Evolutionary conservation across 2,329 filamentous ascomycete genomes (phyloP), one percentile per base, ranked within the genome.

Genomic region (Pseudogymnoascus sp.): DNA sequence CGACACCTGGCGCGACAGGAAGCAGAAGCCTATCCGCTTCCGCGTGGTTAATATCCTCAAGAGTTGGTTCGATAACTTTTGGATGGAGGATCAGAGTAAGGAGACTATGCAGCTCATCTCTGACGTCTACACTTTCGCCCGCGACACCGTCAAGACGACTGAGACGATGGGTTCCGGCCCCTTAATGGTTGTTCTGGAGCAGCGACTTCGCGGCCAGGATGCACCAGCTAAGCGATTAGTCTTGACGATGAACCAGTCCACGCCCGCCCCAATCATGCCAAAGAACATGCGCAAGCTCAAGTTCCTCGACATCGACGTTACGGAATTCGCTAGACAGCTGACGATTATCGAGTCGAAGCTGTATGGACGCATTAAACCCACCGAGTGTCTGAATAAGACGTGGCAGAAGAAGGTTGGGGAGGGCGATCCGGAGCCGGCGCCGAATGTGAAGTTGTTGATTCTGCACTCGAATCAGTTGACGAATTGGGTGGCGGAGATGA

Each of bases 271-370:
- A 1, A 97, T 98, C 73, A 86, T 97, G 75, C 95, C 95, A 1
- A 97, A 96, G 83, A 97, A 98, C 75, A 96, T 99, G 92, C 97
- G 95, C 84, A 99, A 97, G 78, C 84, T 99, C 70, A 99, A 98
- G 77, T 98, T 99, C 78, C 79, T 98, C 64, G 95, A 99, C 74
- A 97, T 99, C 70, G 95, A 99, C 73, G 87, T 92, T 0, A 90
- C 90, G 0, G 95, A 99, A 74, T 98, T 99, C 76, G 95, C 95
- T n/a, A 88, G 95, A 60, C 95, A 99, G 76, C 82, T 99, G 67
- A 99, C 95, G 0, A 95, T 99, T 68, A 96, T 98, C 68, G 95
- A 99, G 76, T 96, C 93, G 2, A 89, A 89, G 67, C 82, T 98
- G 0, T 99, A 98, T 73, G 91, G 90, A 70, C 97, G 96, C 79